These are phyloP conservation scores for Xylariomycetidae sp. DNA, from an alignment of 2,329 filamentous ascomycete species.

Conservation along the genomic window DNA sequence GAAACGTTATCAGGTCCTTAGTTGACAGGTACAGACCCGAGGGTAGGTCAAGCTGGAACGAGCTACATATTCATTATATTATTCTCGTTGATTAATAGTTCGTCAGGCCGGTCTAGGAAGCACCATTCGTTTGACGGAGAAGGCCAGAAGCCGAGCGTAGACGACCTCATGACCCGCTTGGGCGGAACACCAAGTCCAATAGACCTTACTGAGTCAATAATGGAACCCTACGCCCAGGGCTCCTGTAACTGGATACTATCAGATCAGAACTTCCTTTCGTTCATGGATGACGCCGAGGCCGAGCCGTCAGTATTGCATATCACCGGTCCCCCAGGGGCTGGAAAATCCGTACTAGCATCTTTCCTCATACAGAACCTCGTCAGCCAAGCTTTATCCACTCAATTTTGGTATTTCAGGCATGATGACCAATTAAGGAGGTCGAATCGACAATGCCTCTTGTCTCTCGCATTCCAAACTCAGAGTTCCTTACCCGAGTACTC, in stretches of 20 bases:
- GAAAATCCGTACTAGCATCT: slow-evolving; percentile 1
- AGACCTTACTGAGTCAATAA: background rate
- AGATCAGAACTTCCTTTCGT: background rate
- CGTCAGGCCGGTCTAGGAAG: too few relatives aligned
- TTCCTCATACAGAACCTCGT: background rate
- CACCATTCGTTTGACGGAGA: too few relatives aligned
- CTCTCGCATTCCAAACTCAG: background rate
- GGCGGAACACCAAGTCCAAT: background rate
- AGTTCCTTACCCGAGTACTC: background rate
- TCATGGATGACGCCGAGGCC: background rate
- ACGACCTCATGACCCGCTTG: background rate
- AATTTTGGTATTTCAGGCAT: background rate
- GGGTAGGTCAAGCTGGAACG: too few relatives aligned
- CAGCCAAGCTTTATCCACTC: background rate
- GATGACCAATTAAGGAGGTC: background rate
- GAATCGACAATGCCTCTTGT: background rate
- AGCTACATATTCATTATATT: too few relatives aligned
- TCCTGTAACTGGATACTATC: background rate
- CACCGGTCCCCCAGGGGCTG: background rate
- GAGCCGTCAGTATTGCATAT: background rate
- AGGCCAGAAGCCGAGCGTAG: background rate
- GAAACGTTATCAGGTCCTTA: background rate
- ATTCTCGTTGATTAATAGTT: too few relatives aligned
- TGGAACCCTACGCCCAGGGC: background rate
- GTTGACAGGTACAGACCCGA: too few relatives aligned